Base-by-base conservation (phyloP, 495 filamentous ascomycete genomes). In the Aspergillus hancockii region DNA sequence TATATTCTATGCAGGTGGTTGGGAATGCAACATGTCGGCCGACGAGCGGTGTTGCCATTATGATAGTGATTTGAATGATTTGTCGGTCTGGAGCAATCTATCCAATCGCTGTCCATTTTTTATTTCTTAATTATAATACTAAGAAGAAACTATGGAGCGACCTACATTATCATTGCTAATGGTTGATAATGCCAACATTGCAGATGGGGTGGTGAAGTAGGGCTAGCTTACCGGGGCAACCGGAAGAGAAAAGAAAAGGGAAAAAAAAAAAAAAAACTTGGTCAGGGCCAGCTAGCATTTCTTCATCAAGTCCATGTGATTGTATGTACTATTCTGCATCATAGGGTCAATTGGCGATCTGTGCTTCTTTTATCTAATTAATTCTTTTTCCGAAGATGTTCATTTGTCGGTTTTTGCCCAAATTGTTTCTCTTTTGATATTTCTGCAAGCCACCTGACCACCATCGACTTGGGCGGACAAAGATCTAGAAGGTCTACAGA, bases 401-500 rank as follows among this genome's bases (percentile, higher is more conserved):
- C 2, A 12, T 36, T 36, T 14, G 34, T 36, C 12, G 34, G 34
- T 36, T 36, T 36, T 36, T 36, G 34, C 9, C 13, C 34, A 36
- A 36, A 3, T 2, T 45, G 14, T 45, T 45, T 45, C 19, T 47
- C 18, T 41, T 19, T 25, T 13, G 51, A 53, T 53, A 53, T 40
- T 19, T 53, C 23, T 53, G 51, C 51, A 36, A 22, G 22, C 51
- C 51, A 53, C 30, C 31, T 52, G 51, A 53, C 51, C 34, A 23
- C 6, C 8, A 41, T 38, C n/a, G 19, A 53, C 32, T 41, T 32
- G 32, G 19, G 51, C 51, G 8, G 51, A 12, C 38, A 40, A 22
- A 23, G 51, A 53, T 53, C 51, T 53, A 53, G 51, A 53, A 53
- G 51, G 32, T 53, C 23, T 8, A 23, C 43, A 12, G 51, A n/a